phyloP scores from a whole-genome alignment of 495 filamentous ascomycete genomes.

The Neurospora sp. region DNA sequence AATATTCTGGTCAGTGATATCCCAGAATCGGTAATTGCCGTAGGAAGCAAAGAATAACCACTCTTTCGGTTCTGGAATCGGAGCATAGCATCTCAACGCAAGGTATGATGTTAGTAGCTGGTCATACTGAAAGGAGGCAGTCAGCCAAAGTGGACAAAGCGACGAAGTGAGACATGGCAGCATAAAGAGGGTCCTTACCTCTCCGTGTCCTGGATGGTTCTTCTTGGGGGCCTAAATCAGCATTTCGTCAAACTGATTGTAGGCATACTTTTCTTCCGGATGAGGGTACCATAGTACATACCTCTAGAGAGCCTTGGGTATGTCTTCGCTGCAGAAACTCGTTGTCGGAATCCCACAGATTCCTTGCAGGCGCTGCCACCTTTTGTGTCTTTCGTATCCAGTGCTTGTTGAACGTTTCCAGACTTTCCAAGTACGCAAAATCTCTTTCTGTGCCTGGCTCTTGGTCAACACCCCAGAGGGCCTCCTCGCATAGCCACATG shows the following conservation, averaged over 20 bases:
- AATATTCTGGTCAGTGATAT: background rate
- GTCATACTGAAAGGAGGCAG: background rate
- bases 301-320: background rate
- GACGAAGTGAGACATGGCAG: background rate
- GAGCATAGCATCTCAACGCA: background rate
- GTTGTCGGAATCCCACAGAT: background rate
- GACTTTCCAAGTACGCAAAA: background rate
- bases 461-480: background rate
- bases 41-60: background rate
- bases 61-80: background rate
- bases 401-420: background rate
- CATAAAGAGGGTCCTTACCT: background rate
- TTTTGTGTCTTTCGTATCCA: background rate
- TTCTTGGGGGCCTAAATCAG: background rate
- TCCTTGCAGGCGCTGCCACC: background rate
- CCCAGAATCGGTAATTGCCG: background rate
- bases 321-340: background rate
- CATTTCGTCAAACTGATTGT: background rate
- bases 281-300: background rate
- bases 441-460: background rate
- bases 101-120: background rate
- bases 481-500: background rate
- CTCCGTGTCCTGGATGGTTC: background rate
- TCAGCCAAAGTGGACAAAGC: background rate
- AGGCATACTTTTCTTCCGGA: background rate